A percentile compares a stretch with the other conserved stretches of the same genome.
Conservation (phyloP, 225 moss, liverwort and hornwort species). For the Pleurozium schreberi region DNA sequence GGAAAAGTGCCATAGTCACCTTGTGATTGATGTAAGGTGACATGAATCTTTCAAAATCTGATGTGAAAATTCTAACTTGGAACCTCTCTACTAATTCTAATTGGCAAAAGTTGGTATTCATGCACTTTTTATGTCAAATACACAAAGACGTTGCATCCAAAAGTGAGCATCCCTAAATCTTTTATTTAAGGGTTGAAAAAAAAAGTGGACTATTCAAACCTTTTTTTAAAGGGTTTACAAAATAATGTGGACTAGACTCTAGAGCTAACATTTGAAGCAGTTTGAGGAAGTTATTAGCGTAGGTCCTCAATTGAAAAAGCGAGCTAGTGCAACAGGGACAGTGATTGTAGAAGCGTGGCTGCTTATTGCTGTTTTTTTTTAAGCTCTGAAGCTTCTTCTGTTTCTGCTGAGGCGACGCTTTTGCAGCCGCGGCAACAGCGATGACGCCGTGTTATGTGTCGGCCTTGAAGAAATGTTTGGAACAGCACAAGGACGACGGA, state of each 20-base stretch:
- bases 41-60: background rate
- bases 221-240: background rate
- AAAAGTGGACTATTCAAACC: too few relatives aligned
- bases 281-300: background rate
- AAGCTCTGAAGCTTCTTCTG: background rate
- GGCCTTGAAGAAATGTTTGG: constrained; percentile 35
- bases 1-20: background rate
- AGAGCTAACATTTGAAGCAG: background rate
- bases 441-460: background rate
- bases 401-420: background rate
- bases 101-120: background rate
- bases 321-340: background rate
- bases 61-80: background rate
- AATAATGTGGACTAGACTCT: background rate
- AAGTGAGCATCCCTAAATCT: background rate
- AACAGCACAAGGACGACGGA: constrained; percentile 27
- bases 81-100: accelerated
- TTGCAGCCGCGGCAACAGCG: background rate
- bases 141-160: background rate
- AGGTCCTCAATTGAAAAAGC: background rate
- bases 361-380: too few relatives aligned
- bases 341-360: background rate
- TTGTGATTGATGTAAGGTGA: background rate
- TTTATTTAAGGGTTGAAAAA: too few relatives aligned
- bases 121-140: background rate